Base-by-base conservation (phyloP, 2,329 filamentous ascomycete species). In the Neurospora crassa region DNA sequence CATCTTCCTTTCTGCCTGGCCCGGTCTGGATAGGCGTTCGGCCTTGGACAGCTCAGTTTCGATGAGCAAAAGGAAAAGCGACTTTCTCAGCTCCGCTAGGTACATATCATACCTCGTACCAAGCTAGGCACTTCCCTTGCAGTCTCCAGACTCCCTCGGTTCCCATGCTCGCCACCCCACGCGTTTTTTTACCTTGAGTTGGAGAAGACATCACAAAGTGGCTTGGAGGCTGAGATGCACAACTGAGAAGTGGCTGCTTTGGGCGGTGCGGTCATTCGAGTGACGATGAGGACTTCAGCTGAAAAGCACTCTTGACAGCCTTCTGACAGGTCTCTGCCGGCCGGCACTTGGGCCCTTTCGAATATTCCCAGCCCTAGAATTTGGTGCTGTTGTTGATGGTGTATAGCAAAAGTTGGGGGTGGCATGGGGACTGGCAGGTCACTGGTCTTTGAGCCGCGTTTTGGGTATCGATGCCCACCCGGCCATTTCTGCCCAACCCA, bases 381-480 rank as follows among this genome's bases (percentile, higher is more conserved):
- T 63, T 63, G 29, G 29, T 34, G 53, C 53, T 63, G 24, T 63
- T 63, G 53, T 63, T 63, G 53, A 34, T 63, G 24, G 53, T 63
- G 53, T 37, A 63, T 11, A 29, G 53, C 53, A 63, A 63, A 37
- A 63, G 53, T 63, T 63, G 53, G 53, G 14, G 53, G 29, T 63
- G 53, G 53, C 53, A 63, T 63, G 14, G 29, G 16, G 53, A 34
- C 24, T 71, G 73, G 72, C 72, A 73, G 69, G 67, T 71, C 71
- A 76, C 72, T 77, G 74, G 74, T 67, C 72, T 70, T 53, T 71
- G 63, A 72, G 71, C 67, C 42, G 67, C 71, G 63, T 76, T 75
- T 79, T 78, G 78, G 79, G 78, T 77, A 79, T 71, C 75, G 76
- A 78, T 73, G 72, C 72, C 77, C 73, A 73, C 73, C 76, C 71